Evolutionary conservation across 1,139 yeast genomes (phyloP).

Genomic region (Debaryomycetaceae sp.): DNA sequence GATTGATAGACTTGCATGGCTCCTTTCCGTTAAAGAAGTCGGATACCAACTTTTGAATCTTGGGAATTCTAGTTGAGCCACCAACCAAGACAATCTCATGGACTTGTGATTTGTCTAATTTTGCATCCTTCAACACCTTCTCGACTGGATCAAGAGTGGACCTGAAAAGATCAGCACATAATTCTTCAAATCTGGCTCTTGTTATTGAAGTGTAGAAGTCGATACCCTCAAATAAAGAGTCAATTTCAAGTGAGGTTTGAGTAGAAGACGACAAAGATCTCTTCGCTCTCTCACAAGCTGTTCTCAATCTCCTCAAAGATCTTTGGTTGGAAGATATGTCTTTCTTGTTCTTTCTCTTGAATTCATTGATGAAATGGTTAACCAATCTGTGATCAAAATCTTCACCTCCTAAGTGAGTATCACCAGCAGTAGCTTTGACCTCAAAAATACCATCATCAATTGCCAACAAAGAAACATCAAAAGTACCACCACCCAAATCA

Average conservation of each 20-base stretch:
- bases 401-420: conserved; percentile 98
- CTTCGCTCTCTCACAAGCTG: conserved; percentile 44
- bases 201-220: conserved; percentile 42
- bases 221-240: conserved; percentile 38
- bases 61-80: conserved; percentile 46
- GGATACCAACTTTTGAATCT: conserved; percentile 41
- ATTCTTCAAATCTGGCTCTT: conserved; percentile 45
- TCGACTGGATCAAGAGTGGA: conserved; percentile 43
- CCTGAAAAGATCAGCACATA: conserved; percentile 43
- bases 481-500: conserved; percentile 98
- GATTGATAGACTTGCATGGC: conserved; percentile 44
- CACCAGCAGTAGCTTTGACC: conserved; percentile 98
- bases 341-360: conserved; percentile 38
- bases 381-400: conserved; percentile 37
- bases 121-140: conserved; percentile 41
- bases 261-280: conserved; percentile 41
- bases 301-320: conserved; percentile 42
- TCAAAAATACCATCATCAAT: conserved; percentile 96
- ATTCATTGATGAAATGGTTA: conserved; percentile 33
- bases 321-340: conserved; percentile 36
- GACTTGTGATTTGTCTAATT: conserved; percentile 38
- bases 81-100: conserved; percentile 42
- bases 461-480: conserved; percentile 89
- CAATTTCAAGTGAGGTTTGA: conserved; percentile 40
- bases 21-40: conserved; percentile 46